Evolutionary conservation across 202 grass and related monocot genomes (phyloP), one percentile per base, ranked within the genome.

Genomic region (Thinopyrum obtusiflorum): DNA sequence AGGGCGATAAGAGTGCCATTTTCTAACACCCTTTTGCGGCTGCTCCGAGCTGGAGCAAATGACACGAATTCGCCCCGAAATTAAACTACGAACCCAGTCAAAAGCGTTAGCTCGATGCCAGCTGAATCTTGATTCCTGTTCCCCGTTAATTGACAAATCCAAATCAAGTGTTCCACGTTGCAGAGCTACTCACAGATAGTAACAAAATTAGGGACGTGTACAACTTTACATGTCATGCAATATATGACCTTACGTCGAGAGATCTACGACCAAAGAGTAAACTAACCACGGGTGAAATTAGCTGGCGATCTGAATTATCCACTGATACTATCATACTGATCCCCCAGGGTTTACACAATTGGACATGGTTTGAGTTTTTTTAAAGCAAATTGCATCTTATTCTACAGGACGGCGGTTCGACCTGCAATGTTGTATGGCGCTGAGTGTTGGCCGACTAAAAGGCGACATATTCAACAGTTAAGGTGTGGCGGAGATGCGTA

Each of bases 121-220:
- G 63, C 11, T 27, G 9, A 20, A 72, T 35, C 18, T 76, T 62
- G 78, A 79, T 28, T 81, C 68, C 10, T 81, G 83, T 78, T 78
- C 55, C 83, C 83, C 2, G 1, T 61, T 2, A 86, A 39, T 78
- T 77, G 62, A 89, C 71, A 89, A 86, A 53, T 33, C 64, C 53
- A 69, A 39, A 46, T 2, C 1, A 7, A 36, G 4, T 6, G 42
- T 17, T 84, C 74, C 57, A 88, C 29, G 65, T 80, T 65, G 60
- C 20, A 61, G 46, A 63, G n/a, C 13, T 36, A 24, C 20, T 24
- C 2, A 1, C 15, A 65, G 14, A 53, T 80, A 26, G n/a, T 14
- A 11, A 59, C 46, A 29, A 27, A 71, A 26, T 2, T 40, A 66
- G 7, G 4, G 5, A 15, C 11, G 20, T 6, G 11, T 14, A 27